Conservation (phyloP, 139 green algal genomes). For the Ettlia oleoabundans region DNA sequence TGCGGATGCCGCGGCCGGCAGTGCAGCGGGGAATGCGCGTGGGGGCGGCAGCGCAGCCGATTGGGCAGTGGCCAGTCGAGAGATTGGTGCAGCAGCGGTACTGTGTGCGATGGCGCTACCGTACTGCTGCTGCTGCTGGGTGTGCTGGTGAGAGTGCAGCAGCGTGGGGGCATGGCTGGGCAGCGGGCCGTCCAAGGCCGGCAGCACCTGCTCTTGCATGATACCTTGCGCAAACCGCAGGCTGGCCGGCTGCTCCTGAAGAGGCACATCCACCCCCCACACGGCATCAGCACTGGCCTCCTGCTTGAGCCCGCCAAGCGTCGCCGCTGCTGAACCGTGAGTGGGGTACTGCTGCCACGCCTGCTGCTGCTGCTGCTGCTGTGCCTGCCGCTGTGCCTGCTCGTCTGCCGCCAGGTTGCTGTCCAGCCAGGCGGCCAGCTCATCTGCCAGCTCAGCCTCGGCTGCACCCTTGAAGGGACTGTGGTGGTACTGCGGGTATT, state of each 20-base stretch:
- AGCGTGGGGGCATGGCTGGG: background rate
- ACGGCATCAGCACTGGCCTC: no score
- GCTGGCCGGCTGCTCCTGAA: constrained; percentile 1
- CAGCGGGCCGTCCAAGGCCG: background rate
- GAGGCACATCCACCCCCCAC: background rate
- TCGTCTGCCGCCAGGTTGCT: constrained; percentile 1
- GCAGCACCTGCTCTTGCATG: constrained; percentile 6
- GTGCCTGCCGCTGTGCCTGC: no score
- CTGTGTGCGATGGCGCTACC: background rate
- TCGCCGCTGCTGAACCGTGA: background rate
- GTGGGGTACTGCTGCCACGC: background rate
- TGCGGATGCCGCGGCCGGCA: constrained; percentile 80
- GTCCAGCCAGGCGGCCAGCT: constrained; percentile 22
- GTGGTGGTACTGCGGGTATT: no score
- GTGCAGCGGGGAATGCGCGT: background rate
- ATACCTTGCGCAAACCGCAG: background rate
- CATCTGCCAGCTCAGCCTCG: constrained; percentile 12
- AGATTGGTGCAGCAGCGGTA: no score
- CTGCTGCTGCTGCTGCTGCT: background rate
- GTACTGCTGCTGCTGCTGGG: background rate
- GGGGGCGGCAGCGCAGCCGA: background rate
- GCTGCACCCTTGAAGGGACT: no score
- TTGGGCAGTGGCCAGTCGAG: constrained; percentile 16
- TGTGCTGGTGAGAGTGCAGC: background rate
- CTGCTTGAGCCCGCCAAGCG: no score